Conservation (phyloP, 768 basidiomycete species). For the Suillus hirtellus region DNA sequence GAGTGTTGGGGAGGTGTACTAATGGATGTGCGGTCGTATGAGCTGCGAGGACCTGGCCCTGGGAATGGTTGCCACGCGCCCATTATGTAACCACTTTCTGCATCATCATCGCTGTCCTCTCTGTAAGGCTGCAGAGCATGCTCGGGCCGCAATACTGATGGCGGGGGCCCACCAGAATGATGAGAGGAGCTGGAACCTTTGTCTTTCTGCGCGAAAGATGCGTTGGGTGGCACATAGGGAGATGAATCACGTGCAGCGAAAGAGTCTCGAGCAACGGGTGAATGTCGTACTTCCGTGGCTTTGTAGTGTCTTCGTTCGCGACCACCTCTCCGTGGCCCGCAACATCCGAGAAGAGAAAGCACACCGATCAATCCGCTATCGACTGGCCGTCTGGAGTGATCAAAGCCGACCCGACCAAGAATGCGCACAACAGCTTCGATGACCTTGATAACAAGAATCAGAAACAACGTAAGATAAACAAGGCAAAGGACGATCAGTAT, state of each 20-base stretch:
- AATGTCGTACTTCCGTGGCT: slow-evolving; percentile 22
- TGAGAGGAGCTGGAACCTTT: slow-evolving; percentile 34
- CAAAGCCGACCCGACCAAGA: slow-evolving; percentile 76
- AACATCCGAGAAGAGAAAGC: slow-evolving; percentile 67
- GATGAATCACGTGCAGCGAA: slow-evolving; percentile 41
- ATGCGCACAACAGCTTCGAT: slow-evolving; percentile 82
- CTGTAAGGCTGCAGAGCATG: slow-evolving; percentile 74
- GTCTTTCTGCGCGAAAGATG: slow-evolving; percentile 30
- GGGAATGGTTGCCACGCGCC: slow-evolving; percentile 88
- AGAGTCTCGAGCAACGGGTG: slow-evolving; percentile 22
- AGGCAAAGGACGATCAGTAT: slow-evolving; percentile 82
- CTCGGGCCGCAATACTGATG: slow-evolving; percentile 76
- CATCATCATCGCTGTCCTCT: slow-evolving; percentile 75
- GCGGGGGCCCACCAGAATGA: slow-evolving; percentile 55
- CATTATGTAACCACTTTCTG: slow-evolving; percentile 82
- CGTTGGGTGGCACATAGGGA: slow-evolving; percentile 48
- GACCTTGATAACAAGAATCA: slow-evolving; percentile 85
- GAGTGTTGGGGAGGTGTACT: slow-evolving; percentile 31
- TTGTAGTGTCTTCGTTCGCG: slow-evolving; percentile 27
- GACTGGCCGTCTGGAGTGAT: slow-evolving; percentile 73
- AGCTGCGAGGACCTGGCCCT: slow-evolving; percentile 31
- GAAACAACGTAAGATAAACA: slow-evolving; percentile 77
- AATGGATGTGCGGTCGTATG: slow-evolving; percentile 28
- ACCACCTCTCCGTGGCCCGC: slow-evolving; percentile 49
- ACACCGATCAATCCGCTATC: slow-evolving; percentile 90